phyloP scores from a whole-genome alignment of 305 asterid genomes.

The Fraxinus greggii region DNA sequence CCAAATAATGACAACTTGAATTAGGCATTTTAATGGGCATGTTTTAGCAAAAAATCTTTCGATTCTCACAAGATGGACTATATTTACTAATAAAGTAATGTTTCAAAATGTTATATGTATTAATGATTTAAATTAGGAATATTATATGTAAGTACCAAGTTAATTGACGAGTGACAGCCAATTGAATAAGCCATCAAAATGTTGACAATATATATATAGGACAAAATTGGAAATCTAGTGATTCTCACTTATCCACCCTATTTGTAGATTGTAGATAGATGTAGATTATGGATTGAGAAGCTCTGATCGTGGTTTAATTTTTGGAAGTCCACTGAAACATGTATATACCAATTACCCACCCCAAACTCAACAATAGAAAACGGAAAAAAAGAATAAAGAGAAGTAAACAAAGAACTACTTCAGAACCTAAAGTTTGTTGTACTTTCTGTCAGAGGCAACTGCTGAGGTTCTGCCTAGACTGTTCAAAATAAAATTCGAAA shows the following conservation, averaged over 20 bases:
- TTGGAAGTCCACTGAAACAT: slow-evolving; percentile 10
- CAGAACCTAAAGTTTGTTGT: slow-evolving; percentile 27
- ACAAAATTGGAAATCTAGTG: not conserved
- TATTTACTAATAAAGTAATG: not conserved
- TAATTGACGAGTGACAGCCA: not conserved
- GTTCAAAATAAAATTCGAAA: slow-evolving; percentile 75
- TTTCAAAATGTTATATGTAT: not conserved
- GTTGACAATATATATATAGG: not conserved
- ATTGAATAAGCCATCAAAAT: not conserved
- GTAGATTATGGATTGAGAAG: slow-evolving; percentile 2
- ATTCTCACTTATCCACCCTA: not conserved
- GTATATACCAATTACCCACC: slow-evolving; percentile 11
- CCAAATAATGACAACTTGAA: not conserved
- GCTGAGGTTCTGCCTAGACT: slow-evolving; percentile 78
- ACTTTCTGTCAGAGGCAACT: slow-evolving; percentile 61
- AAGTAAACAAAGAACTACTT: not conserved
- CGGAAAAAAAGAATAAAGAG: not conserved
- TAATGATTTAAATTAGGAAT: not conserved
- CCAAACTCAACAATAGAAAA: slow-evolving; percentile 11
- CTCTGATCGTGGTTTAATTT: slow-evolving; percentile 13
- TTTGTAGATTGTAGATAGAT: not conserved
- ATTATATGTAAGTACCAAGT: not conserved
- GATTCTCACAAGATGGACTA: not conserved
- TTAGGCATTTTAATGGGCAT: not conserved
- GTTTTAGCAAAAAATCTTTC: not conserved